A percentile compares a stretch with the other conserved stretches of the same genome.
Evolutionary conservation across 225 moss, liverwort and hornwort species (phyloP).

Genomic region (Lunularia cruciata): DNA sequence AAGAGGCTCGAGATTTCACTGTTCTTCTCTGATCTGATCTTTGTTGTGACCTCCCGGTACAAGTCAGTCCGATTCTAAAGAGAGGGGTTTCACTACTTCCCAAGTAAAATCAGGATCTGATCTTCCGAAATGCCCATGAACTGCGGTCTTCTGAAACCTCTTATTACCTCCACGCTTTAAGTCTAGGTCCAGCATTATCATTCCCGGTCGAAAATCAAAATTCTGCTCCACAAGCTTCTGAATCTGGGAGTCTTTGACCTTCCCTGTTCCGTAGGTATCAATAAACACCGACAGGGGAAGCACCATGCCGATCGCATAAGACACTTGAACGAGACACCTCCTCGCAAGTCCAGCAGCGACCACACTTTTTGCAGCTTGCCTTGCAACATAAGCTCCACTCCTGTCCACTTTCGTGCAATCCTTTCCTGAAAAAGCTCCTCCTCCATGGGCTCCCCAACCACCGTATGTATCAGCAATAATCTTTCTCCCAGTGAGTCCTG

Average conservation of each 20-base stretch:
- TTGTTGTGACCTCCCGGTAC: not conserved
- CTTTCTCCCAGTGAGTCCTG: conserved; percentile 70
- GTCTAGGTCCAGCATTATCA: conserved; percentile 62
- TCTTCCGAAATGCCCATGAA: conserved; percentile 61
- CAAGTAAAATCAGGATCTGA: conserved; percentile 60
- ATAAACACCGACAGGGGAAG: conserved; percentile 62
- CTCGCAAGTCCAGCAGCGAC: conserved; percentile 69
- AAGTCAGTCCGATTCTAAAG: not conserved
- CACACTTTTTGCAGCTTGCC: conserved; percentile 72
- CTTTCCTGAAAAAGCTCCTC: conserved; percentile 72
- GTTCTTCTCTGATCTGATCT: not conserved
- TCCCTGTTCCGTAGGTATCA: conserved; percentile 57
- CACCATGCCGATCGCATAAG: conserved; percentile 63
- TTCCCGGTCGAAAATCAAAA: conserved; percentile 70
- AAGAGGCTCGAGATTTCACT: too few species aligned
- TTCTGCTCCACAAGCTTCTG: conserved; percentile 49
- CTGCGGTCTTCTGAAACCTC: conserved; percentile 66
- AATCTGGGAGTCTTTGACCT: conserved; percentile 51
- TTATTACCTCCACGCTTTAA: conserved; percentile 63
- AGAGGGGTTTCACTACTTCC: conserved; percentile 51
- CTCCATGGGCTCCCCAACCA: conserved; percentile 79
- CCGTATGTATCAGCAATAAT: conserved; percentile 74
- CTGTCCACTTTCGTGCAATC: conserved; percentile 69
- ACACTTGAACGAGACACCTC: conserved; percentile 60
- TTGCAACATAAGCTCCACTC: conserved; percentile 62